Percentiles rank a stretch among this genome's conserved stretches.
Conservation (phyloP, 2,329 filamentous ascomycete genomes). For the Blumeria hordei region DNA sequence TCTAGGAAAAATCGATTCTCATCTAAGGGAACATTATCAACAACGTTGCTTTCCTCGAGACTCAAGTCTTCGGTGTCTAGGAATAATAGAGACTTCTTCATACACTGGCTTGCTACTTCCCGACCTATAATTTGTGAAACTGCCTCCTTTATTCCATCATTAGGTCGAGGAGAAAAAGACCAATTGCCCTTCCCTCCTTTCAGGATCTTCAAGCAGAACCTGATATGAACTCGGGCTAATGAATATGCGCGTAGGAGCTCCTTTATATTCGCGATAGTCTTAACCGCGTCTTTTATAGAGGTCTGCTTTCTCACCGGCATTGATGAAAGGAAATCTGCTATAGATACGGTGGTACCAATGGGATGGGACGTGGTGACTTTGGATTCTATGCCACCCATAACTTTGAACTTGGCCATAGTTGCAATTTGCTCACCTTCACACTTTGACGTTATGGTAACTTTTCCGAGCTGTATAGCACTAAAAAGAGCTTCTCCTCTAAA, state of each 20-base stretch:
- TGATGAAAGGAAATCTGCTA: conserved; percentile 30
- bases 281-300: conserved; percentile 30
- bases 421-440: conserved; percentile 36
- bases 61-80: conserved; percentile 1
- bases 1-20: conserved; percentile 22
- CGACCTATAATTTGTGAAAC: conserved; percentile 42
- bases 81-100: conserved; percentile 15
- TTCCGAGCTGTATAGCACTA: conserved; percentile 33
- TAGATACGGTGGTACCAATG: conserved; percentile 43
- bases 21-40: not conserved
- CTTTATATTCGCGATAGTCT: conserved; percentile 31
- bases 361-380: conserved; percentile 23
- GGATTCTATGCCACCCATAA: conserved; percentile 17
- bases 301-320: conserved; percentile 39
- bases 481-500: conserved; percentile 56
- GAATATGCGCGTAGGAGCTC: conserved; percentile 38
- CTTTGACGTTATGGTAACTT: conserved; percentile 37
- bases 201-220: conserved; percentile 32
- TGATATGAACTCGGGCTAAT: conserved; percentile 37
- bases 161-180: conserved; percentile 33
- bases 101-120: conserved; percentile 29
- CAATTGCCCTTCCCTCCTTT: conserved; percentile 28
- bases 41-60: not conserved
- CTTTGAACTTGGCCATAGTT: conserved; percentile 21
- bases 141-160: conserved; percentile 28